phyloP scores from a whole-genome alignment of 108 stramenopile genomes.

The Conticribra weissflogii region DNA sequence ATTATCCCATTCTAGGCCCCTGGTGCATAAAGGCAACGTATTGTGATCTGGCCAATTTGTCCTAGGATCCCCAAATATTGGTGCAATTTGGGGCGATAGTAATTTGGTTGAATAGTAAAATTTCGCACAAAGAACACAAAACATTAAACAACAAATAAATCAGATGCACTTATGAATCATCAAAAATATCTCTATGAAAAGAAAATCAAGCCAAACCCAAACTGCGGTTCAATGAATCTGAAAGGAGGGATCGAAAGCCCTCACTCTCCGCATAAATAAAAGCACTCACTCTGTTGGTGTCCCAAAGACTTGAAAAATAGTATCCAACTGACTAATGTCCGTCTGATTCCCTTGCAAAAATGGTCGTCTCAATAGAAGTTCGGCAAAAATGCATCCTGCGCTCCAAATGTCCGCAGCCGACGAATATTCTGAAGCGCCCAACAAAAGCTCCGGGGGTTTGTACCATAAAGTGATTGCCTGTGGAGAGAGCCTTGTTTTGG shows the following conservation, averaged over 20 bases:
- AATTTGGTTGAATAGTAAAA: too few species aligned
- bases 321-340: constrained; percentile 85
- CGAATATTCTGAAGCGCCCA: constrained; percentile 90
- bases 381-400: constrained; percentile 96
- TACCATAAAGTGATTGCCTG: constrained; percentile 96
- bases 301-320: constrained; percentile 89
- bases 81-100: too few species aligned
- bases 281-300: constrained; percentile 70
- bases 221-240: background rate
- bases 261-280: too few species aligned
- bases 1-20: constrained; percentile 80
- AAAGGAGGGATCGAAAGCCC: too few species aligned
- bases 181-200: too few species aligned
- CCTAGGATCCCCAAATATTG: too few species aligned
- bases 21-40: constrained; percentile 72
- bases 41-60: constrained; percentile 88
- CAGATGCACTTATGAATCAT: too few species aligned
- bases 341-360: constrained; percentile 87
- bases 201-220: background rate
- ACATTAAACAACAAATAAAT: too few species aligned
- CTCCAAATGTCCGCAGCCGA: constrained; percentile 95
- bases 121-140: too few species aligned
- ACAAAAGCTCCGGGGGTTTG: constrained; percentile 93
- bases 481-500: constrained; percentile 79
- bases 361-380: constrained; percentile 83